Evolutionary conservation across 176 grass and related monocot genomes (phyloP).

Genomic region (Eleusine coracana): DNA sequence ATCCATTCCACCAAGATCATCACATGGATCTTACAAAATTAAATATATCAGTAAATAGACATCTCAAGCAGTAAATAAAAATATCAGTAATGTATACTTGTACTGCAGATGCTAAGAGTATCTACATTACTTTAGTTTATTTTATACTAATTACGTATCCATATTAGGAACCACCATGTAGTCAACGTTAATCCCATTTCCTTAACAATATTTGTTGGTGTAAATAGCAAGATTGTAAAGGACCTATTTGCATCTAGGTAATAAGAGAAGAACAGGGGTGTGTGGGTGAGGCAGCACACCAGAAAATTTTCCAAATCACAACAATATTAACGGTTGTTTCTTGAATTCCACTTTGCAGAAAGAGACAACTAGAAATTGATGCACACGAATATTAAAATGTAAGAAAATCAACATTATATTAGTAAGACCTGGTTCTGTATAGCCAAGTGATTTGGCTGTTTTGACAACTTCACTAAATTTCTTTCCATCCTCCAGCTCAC

Average conservation of each 20-base stretch:
- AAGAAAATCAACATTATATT: not conserved
- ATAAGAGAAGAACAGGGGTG: too few species aligned
- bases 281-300: too few species aligned
- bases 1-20: conserved; percentile 94
- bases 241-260: too few species aligned
- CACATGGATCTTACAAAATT: conserved; percentile 79
- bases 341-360: conserved; percentile 5
- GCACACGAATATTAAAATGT: not conserved
- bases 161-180: not conserved
- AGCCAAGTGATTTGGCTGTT: conserved; percentile 83
- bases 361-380: not conserved
- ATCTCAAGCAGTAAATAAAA: not conserved
- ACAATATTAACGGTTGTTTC: not conserved
- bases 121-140: not conserved
- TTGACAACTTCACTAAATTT: conserved; percentile 82
- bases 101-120: not conserved
- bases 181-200: not conserved
- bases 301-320: too few species aligned
- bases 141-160: not conserved
- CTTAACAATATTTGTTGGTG: not conserved
- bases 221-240: too few species aligned
- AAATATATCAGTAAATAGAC: conserved; percentile 33
- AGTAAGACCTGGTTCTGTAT: conserved; percentile 84
- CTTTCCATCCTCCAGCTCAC: conserved; percentile 86
- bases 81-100: not conserved